These are phyloP conservation scores for Aquilaria yunnanensis DNA, from an alignment of 345 rosid genomes.

Conservation along the genomic window DNA sequence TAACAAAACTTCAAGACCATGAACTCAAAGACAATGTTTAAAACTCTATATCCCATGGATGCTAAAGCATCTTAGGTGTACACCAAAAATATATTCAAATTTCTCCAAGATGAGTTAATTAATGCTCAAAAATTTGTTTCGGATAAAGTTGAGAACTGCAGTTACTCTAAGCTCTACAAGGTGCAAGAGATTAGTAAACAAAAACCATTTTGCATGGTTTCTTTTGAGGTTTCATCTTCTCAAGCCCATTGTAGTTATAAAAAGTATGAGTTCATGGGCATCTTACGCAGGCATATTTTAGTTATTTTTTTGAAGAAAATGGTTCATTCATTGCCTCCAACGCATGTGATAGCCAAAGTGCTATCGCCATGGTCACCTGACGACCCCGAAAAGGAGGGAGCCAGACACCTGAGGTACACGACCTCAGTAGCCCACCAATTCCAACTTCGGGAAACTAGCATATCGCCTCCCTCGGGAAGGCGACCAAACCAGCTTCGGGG, in stretches of 20 bases:
- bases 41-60: not conserved
- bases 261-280: too few species aligned
- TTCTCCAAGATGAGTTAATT: not conserved
- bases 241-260: not conserved
- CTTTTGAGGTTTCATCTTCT: not conserved
- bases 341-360: too few species aligned
- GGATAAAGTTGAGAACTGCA: not conserved
- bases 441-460: too few species aligned
- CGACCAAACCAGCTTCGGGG: too few species aligned
- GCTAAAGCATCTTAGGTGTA: not conserved
- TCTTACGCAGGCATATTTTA: too few species aligned
- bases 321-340: not conserved
- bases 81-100: not conserved
- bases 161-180: not conserved
- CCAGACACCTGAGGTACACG: too few species aligned
- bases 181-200: not conserved
- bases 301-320: too few species aligned
- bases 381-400: too few species aligned
- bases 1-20: not conserved
- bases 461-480: too few species aligned
- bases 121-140: not conserved
- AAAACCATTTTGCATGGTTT: not conserved
- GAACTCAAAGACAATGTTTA: not conserved
- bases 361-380: too few species aligned
- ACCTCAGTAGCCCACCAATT: too few species aligned